Conservation (phyloP, 2,329 filamentous ascomycete species). For the Penicillium italicum region DNA sequence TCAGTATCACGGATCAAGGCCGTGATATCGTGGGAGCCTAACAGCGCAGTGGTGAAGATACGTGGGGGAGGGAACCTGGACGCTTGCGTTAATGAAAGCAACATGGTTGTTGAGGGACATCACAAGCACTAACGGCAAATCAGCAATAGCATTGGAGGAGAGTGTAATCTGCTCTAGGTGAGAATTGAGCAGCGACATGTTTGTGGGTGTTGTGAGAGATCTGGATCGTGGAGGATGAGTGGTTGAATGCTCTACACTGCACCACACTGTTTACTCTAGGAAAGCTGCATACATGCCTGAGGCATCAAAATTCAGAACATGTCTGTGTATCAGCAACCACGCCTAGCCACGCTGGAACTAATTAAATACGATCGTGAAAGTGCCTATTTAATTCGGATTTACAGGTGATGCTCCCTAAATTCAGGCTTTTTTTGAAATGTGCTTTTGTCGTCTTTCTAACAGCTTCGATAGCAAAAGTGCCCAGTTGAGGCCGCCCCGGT, state of each 20-base stretch:
- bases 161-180: constrained; percentile 74
- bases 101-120: neutral
- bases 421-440: neutral
- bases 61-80: constrained; percentile 81
- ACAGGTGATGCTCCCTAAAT: neutral
- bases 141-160: constrained; percentile 72
- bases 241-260: neutral
- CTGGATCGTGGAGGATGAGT: neutral
- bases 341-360: neutral
- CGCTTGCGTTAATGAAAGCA: constrained; percentile 8
- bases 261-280: constrained; percentile 6
- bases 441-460: neutral
- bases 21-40: constrained; percentile 87
- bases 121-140: constrained; percentile 59
- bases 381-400: neutral
- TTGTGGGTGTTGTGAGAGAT: constrained; percentile 14
- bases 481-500: constrained; percentile 14
- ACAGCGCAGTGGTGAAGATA: constrained; percentile 90
- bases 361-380: neutral
- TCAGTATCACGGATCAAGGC: constrained; percentile 93
- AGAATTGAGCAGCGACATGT: constrained; percentile 65
- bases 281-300: constrained; percentile 7
- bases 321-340: neutral
- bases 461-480: constrained; percentile 3
- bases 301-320: neutral